Base-by-base conservation (phyloP, 768 basidiomycete species). In the Lentinula lateritia region DNA sequence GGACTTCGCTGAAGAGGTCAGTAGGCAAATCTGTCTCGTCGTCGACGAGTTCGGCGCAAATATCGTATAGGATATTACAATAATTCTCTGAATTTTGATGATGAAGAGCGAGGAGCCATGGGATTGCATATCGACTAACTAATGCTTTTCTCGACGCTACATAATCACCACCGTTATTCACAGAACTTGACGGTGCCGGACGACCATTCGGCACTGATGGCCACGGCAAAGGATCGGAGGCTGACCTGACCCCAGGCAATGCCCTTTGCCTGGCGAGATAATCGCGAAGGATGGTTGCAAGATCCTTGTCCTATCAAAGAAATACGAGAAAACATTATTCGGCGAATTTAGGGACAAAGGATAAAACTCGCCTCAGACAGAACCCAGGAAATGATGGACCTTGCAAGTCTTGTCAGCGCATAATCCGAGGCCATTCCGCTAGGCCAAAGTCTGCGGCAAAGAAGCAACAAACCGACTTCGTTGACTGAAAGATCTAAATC, bases 401-500 rank as follows among this genome's bases (percentile, higher is more conserved):
- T 77, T 8, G 84, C 78, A 34, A 93, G 75, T 50, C 90, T 76
- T 58, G 79, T 81, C 53, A 88, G 70, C 1, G 85, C 86, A 70
- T 92, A 91, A 39, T 87, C 84, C 13, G 92, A 88, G 45, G 84
- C 79, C 71, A 92, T 77, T 15, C 86, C 81, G 64, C 83, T 88
- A 0, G 92, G 91, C 86, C 87, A 92, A 63, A 90, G 83, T 66
- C 85, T 80, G 59, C 85, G 80, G 5, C 77, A 75, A n/a, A 94
- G 75, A 15, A 93, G 74, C 7, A 91, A 71, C 60, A 93, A 81
- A 1, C 87, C 92, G 41, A 80, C 76, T 71, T 94, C 92, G 66
- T 92, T 90, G 32, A 86, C 77, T 3, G 87, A 83, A 34, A 94
- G 74, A 70, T 92, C 86, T 28, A 91, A 69, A 66, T 92, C 89